Conservation (phyloP, 2,329 filamentous ascomycete species). For the Colletotrichum paranaense region DNA sequence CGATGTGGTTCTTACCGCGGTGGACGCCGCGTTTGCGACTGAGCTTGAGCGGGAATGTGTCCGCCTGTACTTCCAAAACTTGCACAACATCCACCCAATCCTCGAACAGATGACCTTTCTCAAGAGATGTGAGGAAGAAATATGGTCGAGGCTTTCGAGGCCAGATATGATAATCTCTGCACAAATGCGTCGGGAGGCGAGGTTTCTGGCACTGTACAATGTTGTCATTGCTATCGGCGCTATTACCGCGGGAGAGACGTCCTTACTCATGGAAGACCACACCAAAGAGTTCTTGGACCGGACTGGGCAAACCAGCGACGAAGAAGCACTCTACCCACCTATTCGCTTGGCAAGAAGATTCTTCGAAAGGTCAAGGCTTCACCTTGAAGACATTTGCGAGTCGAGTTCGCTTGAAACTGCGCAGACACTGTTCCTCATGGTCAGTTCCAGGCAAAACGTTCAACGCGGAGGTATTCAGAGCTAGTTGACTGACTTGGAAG, state of each 20-base stretch:
- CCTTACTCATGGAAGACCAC: conserved; percentile 33
- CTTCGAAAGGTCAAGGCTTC: conserved; percentile 34
- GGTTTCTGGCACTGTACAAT: conserved; percentile 35
- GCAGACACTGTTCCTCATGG: conserved; percentile 36
- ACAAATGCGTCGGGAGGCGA: conserved; percentile 11
- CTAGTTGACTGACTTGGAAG: background rate
- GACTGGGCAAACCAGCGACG: conserved; percentile 17
- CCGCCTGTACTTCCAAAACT: conserved; percentile 38
- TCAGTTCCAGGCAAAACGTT: background rate
- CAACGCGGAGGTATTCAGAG: background rate
- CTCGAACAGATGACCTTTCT: conserved; percentile 35
- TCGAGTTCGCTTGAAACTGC: conserved; percentile 36
- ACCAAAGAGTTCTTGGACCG: conserved; percentile 32
- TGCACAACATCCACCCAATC: conserved; percentile 40
- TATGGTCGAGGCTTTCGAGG: conserved; percentile 23
- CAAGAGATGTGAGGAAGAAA: conserved; percentile 33
- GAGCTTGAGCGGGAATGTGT: conserved; percentile 38
- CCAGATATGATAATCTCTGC: background rate
- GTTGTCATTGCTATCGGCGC: conserved; percentile 34
- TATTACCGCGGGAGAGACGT: conserved; percentile 35
- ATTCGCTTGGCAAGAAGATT: conserved; percentile 32
- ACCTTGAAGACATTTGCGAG: conserved; percentile 36
- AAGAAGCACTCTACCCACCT: conserved; percentile 30
- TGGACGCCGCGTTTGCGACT: conserved; percentile 14
- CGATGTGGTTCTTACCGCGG: background rate